These are phyloP conservation scores for Diplodia intermedia DNA, from an alignment of 2,329 filamentous ascomycete genomes.

Conservation along the genomic window DNA sequence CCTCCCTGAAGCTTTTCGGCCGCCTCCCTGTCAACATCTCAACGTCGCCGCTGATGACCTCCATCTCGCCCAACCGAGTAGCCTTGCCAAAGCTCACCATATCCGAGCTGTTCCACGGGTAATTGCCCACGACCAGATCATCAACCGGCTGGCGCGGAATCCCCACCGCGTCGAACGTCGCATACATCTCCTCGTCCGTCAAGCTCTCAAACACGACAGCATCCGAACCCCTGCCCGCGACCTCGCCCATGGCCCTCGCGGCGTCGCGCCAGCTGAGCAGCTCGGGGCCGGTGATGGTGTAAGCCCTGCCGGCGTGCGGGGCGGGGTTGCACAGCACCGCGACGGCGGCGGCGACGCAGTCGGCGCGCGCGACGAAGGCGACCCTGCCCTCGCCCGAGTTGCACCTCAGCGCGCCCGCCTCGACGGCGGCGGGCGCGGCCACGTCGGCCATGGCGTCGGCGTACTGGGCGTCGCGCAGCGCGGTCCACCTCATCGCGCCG, in stretches of 20 bases:
- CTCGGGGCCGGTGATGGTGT: slow-evolving; percentile 29
- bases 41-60: slow-evolving; percentile 13
- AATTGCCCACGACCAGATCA: neutral
- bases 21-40: slow-evolving; percentile 15
- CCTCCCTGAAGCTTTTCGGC: slow-evolving; percentile 15
- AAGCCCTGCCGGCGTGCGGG: neutral
- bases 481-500: slow-evolving; percentile 8
- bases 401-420: neutral
- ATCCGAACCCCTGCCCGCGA: neutral
- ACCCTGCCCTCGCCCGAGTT: slow-evolving; percentile 19
- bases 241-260: slow-evolving; percentile 10
- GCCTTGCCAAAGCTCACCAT: slow-evolving; percentile 27
- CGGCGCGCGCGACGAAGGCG: slow-evolving; percentile 19
- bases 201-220: neutral
- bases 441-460: slow-evolving; percentile 25
- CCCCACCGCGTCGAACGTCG: slow-evolving; percentile 1
- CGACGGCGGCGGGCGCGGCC: slow-evolving; percentile 3
- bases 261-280: slow-evolving; percentile 23
- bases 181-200: slow-evolving; percentile 15
- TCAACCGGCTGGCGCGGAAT: slow-evolving; percentile 15
- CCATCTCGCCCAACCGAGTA: slow-evolving; percentile 28
- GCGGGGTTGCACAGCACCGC: slow-evolving; percentile 10
- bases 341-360: slow-evolving; percentile 26
- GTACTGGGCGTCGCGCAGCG: slow-evolving; percentile 30
- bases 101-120: slow-evolving; percentile 15